Percentiles rank a stretch among this genome's conserved stretches.
phyloP scores from a whole-genome alignment of 257 asterid genomes.

The Ligustrum vulgare region DNA sequence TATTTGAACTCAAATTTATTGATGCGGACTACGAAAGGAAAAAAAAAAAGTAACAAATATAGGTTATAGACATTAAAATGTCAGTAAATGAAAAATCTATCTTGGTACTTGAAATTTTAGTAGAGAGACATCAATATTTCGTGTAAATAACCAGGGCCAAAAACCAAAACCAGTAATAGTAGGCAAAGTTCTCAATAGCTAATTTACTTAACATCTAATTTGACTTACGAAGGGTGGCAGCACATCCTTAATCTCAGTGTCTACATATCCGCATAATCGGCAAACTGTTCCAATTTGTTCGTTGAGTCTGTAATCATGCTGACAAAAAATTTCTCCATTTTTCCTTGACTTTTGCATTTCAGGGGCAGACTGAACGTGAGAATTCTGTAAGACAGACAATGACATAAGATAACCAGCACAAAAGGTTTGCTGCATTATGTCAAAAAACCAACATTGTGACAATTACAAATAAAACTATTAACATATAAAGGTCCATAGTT shows the following conservation, averaged over 20 bases:
- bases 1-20: constrained; percentile 31
- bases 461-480: not conserved
- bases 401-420: not conserved
- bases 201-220: not conserved
- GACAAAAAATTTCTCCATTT: constrained; percentile 41
- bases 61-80: not conserved
- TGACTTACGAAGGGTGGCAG: constrained; percentile 82
- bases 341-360: constrained; percentile 38
- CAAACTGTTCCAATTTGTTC: constrained; percentile 88
- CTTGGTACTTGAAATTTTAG: not conserved
- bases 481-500: not conserved
- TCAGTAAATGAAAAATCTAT: not conserved
- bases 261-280: constrained; percentile 70
- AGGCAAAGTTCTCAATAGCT: not conserved
- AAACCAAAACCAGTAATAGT: not conserved
- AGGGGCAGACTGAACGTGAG: constrained; percentile 31
- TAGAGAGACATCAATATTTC: not conserved
- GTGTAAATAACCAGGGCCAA: not conserved
- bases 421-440: too few species aligned
- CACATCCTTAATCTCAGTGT: constrained; percentile 81
- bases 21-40: constrained; percentile 41
- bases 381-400: constrained; percentile 36
- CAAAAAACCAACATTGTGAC: not conserved
- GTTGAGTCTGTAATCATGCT: constrained; percentile 73
- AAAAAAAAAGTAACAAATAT: not conserved